Evolutionary conservation across 1,139 yeast genomes (phyloP), one percentile per base, ranked within the genome.

Genomic region (Blastobotrys apis): DNA sequence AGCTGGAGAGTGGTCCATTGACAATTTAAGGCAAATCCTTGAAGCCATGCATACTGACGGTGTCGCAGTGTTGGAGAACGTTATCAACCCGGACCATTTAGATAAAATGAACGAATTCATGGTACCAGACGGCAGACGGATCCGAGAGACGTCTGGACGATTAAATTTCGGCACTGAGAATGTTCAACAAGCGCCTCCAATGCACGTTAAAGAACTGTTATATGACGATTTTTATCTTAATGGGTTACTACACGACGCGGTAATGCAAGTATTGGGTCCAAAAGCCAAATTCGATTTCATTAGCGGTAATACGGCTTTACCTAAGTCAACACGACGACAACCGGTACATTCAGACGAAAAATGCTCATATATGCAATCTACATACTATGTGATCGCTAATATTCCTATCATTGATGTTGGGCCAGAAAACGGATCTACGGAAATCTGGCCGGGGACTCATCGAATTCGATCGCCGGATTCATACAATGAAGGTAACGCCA

Each of bases 101-200:
- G 52, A 50, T 26, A 34, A 33, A n/a, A 45, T 53, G 33, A 50
- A 51, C 33, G 43, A 41, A 20, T 36, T 32, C 39, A 53, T 53
- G 56, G 48, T 37, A 3, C 35, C 34, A 20, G 56, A 52, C 21
- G 52, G 51, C 3, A 19, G 32, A 4, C 31, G 44, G 4, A 34
- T 51, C 29, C 43, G 53, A 12, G 33, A 39, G 9, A 33, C 39
- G 16, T 35, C 44, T 2, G 45, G 39, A 6, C 36, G 38, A 19
- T 36, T 48, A 30, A 53, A 53, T 35, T 51, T 50, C 41, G 56
- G 56, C 15, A 49, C 53, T 1, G 51, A 47, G 36, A 53, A 53
- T 35, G 40, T 53, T 33, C 57, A 53, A 44, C 57, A 53, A 38
- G 53, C 45, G 12, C 53, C 56, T 1, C 55, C 55, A 5, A 33